Evolutionary conservation across 2,329 filamentous ascomycete species (phyloP).

Genomic region (Plenodomus biglobosus): DNA sequence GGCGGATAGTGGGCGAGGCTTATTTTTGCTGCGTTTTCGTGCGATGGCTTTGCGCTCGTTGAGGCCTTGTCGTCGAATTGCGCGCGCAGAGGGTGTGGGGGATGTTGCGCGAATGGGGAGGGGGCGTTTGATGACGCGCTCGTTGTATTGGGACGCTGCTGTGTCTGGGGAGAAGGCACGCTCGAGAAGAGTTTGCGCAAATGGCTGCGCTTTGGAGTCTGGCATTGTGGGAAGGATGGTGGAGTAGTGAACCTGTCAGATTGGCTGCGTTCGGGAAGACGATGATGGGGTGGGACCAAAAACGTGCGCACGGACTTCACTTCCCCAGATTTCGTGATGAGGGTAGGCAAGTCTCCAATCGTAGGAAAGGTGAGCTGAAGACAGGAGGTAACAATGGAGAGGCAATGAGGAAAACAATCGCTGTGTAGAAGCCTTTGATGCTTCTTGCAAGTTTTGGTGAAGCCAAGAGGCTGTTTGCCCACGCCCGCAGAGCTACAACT

Average conservation of each 20-base stretch:
- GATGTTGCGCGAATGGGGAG: conserved; percentile 77
- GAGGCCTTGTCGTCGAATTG: conserved; percentile 56
- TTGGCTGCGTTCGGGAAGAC: neutral
- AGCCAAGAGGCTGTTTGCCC: neutral
- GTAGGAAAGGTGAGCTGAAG: no score
- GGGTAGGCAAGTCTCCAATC: neutral
- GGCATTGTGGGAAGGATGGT: conserved; percentile 15
- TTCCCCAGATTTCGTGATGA: neutral
- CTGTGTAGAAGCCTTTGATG: neutral
- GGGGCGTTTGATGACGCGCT: conserved; percentile 80
- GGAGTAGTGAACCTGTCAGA: neutral
- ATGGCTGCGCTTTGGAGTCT: conserved; percentile 15
- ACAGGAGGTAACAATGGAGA: neutral
- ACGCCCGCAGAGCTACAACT: conserved; percentile 20
- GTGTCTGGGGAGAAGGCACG: conserved; percentile 78
- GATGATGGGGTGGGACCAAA: neutral
- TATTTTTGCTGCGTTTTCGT: conserved; percentile 47
- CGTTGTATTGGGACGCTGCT: conserved; percentile 70
- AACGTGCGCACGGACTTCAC: neutral
- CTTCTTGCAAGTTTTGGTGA: neutral
- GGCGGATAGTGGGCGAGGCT: conserved; percentile 72
- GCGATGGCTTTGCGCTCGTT: conserved; percentile 41
- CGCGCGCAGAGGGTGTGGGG: conserved; percentile 56
- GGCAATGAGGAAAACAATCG: no score
- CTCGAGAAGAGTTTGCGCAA: conserved; percentile 62